Evolutionary conservation across 2,329 filamentous ascomycete species (phyloP).

Genomic region (Penicillium expansum): DNA sequence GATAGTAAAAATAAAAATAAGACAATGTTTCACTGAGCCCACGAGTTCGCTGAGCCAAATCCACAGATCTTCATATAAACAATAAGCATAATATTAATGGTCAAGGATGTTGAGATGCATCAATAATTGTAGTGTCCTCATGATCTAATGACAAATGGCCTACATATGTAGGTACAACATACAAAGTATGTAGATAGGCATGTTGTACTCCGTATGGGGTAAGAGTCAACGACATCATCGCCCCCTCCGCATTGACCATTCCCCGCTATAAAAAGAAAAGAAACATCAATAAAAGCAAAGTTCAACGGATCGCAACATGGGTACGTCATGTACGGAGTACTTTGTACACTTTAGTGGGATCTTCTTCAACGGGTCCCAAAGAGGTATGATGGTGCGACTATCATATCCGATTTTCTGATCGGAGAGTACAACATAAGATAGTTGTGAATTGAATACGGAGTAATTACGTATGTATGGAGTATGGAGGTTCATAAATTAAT

Average conservation of each 20-base stretch:
- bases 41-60: not conserved
- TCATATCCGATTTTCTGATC: not conserved
- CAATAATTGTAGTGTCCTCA: not conserved
- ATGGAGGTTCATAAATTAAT: not conserved
- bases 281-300: slow-evolving; percentile 8
- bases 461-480: not conserved
- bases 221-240: slow-evolving; percentile 37
- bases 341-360: slow-evolving; percentile 7
- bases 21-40: not conserved
- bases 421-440: slow-evolving; percentile 1
- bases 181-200: too few relatives aligned
- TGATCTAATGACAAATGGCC: not conserved
- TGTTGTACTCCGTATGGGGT: not conserved
- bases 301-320: slow-evolving; percentile 4
- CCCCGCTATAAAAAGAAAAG: slow-evolving; percentile 7
- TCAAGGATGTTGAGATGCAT: not conserved
- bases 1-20: not conserved
- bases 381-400: not conserved
- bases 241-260: slow-evolving; percentile 12
- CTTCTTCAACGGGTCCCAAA: slow-evolving; percentile 8
- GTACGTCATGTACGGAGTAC: not conserved
- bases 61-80: not conserved
- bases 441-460: not conserved
- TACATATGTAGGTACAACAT: too few relatives aligned
- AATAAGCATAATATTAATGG: not conserved